These are phyloP conservation scores for Coemansia sp. DNA, from an alignment of 192 early-diverging fungal genomes.

Conservation along the genomic window DNA sequence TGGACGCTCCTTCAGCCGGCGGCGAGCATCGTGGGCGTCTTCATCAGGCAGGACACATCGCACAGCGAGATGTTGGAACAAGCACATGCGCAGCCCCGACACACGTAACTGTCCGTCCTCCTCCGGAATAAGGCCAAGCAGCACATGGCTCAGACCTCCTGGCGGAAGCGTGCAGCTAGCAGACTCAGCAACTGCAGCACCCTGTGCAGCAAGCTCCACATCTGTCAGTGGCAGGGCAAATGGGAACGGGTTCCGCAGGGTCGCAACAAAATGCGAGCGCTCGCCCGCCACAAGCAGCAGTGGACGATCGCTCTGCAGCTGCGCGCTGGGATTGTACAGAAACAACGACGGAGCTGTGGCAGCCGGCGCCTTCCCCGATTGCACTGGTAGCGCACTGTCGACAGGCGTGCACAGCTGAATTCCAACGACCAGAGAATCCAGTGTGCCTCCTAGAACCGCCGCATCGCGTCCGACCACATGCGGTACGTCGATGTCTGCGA, in stretches of 20 bases:
- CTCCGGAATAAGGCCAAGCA: slow-evolving; percentile 22
- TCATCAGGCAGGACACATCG: slow-evolving; percentile 32
- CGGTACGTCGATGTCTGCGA: background rate
- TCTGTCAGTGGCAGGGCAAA: slow-evolving; percentile 38
- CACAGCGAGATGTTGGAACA: slow-evolving; percentile 35
- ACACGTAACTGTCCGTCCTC: slow-evolving; percentile 24
- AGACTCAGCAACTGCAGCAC: background rate
- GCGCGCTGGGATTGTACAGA: slow-evolving; percentile 49
- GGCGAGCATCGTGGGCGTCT: slow-evolving; percentile 13
- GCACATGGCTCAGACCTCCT: slow-evolving; percentile 18
- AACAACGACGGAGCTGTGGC: slow-evolving; percentile 21
- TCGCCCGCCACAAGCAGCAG: slow-evolving; percentile 30
- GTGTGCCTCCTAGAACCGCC: slow-evolving; percentile 19
- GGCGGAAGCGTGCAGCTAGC: slow-evolving; percentile 26
- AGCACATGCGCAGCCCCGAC: slow-evolving; percentile 17
- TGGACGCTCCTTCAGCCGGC: slow-evolving; percentile 16
- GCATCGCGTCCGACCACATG: slow-evolving; percentile 32
- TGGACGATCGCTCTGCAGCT: slow-evolving; percentile 21
- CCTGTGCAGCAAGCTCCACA: slow-evolving; percentile 12
- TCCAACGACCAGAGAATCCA: slow-evolving; percentile 32
- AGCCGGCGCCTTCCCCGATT: background rate
- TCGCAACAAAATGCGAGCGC: slow-evolving; percentile 32
- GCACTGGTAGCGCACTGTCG: slow-evolving; percentile 13
- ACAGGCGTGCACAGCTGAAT: slow-evolving; percentile 35
- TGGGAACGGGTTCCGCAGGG: slow-evolving; percentile 47